Conservation (phyloP, 2,329 filamentous ascomycete species). For the Colletotrichum lindemuthianum region DNA sequence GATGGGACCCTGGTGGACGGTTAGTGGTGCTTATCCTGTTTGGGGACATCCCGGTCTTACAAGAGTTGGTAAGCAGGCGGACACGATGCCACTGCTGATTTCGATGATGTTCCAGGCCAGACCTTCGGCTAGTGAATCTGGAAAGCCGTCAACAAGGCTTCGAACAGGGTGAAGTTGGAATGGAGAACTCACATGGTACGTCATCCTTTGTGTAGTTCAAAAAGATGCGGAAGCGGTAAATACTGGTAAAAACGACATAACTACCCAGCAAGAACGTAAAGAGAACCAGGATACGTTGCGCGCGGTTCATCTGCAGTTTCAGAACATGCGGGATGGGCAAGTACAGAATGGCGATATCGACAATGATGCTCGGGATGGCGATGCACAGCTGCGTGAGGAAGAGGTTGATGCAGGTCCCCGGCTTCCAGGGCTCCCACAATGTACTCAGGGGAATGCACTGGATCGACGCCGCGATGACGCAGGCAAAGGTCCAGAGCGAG, state of each 20-base stretch:
- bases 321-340: conserved; percentile 30
- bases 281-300: conserved; percentile 19
- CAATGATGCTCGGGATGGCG: conserved; percentile 28
- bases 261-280: conserved; percentile 31
- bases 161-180: rapidly evolving
- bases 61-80: conserved; percentile 27
- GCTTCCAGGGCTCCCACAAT: conserved; percentile 32
- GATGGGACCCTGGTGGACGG: conserved; percentile 7
- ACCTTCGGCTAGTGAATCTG: conserved; percentile 24
- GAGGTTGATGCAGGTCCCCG: conserved; percentile 29
- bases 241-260: conserved; percentile 29
- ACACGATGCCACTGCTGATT: conserved; percentile 33
- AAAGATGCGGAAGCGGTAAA: conserved; percentile 29
- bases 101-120: conserved; percentile 33
- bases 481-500: conserved; percentile 20
- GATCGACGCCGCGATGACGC: conserved; percentile 26
- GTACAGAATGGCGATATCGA: conserved; percentile 31
- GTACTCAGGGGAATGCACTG: conserved; percentile 23
- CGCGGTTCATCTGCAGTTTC: conserved; percentile 29
- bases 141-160: background rate
- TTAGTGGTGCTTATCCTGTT: background rate
- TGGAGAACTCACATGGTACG: conserved; percentile 9
- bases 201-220: conserved; percentile 25
- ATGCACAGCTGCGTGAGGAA: conserved; percentile 30
- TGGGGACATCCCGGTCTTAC: background rate